These are phyloP conservation scores for Cydonia oblonga DNA, from an alignment of 331 rosid genomes.

Conservation along the genomic window DNA sequence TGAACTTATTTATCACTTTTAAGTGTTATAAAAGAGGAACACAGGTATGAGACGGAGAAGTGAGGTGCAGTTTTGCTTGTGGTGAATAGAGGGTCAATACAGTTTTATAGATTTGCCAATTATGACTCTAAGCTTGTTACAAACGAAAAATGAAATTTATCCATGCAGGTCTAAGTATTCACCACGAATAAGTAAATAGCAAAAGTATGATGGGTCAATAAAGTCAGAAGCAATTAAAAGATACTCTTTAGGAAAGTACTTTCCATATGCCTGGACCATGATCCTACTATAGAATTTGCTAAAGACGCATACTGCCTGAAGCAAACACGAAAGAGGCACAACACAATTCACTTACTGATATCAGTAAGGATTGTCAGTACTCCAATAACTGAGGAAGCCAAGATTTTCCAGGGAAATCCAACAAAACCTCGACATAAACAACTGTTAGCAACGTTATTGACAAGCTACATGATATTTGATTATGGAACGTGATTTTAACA, in stretches of 20 bases:
- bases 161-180: background rate
- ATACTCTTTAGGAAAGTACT: background rate
- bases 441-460: background rate
- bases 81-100: background rate
- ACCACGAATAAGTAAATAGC: background rate
- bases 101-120: background rate
- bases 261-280: background rate
- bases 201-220: background rate
- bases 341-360: background rate
- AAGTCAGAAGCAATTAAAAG: background rate
- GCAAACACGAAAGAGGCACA: background rate
- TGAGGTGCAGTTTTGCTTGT: background rate
- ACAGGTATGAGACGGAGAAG: background rate
- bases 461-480: background rate
- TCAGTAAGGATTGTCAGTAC: background rate
- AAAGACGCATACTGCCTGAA: background rate
- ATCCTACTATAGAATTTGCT: background rate
- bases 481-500: background rate
- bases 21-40: background rate
- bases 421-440: background rate
- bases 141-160: background rate
- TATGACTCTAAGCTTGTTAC: background rate
- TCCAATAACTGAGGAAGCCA: background rate
- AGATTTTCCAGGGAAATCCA: background rate
- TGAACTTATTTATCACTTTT: background rate